Evolutionary conservation across 148 eudicot species (phyloP), one percentile per base, ranked within the genome.

Genomic region (Arbutus unedo): DNA sequence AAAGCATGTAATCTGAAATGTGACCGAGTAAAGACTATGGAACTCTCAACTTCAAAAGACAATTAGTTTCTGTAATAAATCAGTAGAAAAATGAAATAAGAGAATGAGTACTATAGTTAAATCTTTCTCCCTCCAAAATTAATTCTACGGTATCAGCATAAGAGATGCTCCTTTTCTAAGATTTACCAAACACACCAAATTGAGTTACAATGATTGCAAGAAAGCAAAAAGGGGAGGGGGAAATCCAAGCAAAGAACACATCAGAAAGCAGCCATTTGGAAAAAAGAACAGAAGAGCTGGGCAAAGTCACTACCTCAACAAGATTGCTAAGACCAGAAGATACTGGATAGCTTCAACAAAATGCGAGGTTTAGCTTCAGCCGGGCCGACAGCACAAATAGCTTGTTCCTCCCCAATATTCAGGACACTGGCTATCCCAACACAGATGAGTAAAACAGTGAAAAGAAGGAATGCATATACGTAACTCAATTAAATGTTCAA

Each of bases 381-480:
- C 59, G 94, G 88, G 87, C 96, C 98, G 86, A 96, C 98, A 79
- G 98, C 98, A 87, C 98, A 94, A 31, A 96, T 94, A 87, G 96
- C 96, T 91, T 96, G 97, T 87, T 94, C 98, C 90, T 96, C 99
- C 56, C 92, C 96, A 82, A 82, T 92, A 96, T 88, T 94, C 99
- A 76, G 97, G 98, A 85, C 99, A 96, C 66, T 94, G 99, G 59
- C 98, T 97, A 90, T 96, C 99, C 95, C 99, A 94, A 80, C 49
- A 85, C 67, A 21, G 78, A 53, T 49, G 74, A 66, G 73, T 68
- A 60, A 31, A 76, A 80, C 31, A 64, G 14, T 50, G 21, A 25
- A 64, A 79, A 72, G 54, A 81, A 81, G 71, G n/a, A 53, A 72
- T 45, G 64, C 43, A 55, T 53, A 31, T 31, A 31, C 38, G 1